Evolutionary conservation across 2,329 filamentous ascomycete genomes (phyloP).

Genomic region (Hirsutella thompsonii): DNA sequence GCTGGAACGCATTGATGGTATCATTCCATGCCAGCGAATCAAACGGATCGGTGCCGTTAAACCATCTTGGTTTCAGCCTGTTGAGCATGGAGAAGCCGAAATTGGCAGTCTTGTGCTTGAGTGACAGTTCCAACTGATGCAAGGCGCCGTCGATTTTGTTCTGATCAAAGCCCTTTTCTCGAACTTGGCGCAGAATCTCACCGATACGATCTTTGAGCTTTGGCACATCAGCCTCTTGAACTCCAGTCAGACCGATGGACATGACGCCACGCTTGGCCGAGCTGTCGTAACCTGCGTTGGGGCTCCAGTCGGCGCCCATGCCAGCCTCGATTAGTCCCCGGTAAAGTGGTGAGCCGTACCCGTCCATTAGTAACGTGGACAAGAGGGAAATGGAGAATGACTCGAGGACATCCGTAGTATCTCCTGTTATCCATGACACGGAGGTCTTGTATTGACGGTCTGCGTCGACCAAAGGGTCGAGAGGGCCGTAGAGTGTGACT

Average conservation of each 20-base stretch:
- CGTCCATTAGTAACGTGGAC: constrained; percentile 76
- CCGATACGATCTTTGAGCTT: constrained; percentile 65
- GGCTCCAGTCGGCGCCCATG: constrained; percentile 84
- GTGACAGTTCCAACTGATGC: constrained; percentile 81
- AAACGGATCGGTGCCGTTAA: constrained; percentile 88
- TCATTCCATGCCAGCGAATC: constrained; percentile 86
- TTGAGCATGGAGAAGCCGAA: constrained; percentile 90
- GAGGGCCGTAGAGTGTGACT: constrained; percentile 64
- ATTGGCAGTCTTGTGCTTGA: constrained; percentile 93
- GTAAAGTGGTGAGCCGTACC: constrained; percentile 91
- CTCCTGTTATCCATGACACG: constrained; percentile 80
- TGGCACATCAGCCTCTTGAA: constrained; percentile 65
- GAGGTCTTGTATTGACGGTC: constrained; percentile 92
- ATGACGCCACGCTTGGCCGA: constrained; percentile 70
- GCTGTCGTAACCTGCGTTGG: constrained; percentile 84
- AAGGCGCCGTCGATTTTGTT: constrained; percentile 88
- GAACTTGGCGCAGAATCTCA: constrained; percentile 56
- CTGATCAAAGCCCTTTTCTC: constrained; percentile 69
- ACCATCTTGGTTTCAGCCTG: constrained; percentile 83
- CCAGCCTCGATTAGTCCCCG: constrained; percentile 78
- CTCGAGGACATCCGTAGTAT: constrained; percentile 71
- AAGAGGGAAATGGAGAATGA: constrained; percentile 77
- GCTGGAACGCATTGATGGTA: constrained; percentile 71
- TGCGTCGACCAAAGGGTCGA: constrained; percentile 74
- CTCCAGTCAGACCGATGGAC: constrained; percentile 83